Conservation (phyloP, 179 eudicot species). For the Actinidia polygama region DNA sequence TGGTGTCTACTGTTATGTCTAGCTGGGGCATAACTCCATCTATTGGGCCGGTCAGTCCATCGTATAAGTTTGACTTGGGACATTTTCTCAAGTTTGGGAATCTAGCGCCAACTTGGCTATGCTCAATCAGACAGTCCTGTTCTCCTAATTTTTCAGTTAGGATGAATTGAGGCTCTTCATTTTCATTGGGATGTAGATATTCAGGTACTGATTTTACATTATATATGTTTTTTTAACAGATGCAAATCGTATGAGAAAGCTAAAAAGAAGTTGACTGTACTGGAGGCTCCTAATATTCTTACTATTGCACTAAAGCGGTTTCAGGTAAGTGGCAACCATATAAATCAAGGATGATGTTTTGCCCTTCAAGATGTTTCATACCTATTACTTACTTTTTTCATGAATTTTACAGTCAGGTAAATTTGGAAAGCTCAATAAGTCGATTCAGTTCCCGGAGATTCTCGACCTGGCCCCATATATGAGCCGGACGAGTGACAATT, state of each 20-base stretch:
- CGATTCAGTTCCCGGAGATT: conserved; percentile 74
- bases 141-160: not conserved
- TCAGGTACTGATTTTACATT: not conserved
- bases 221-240: conserved; percentile 35
- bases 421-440: conserved; percentile 91
- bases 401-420: conserved; percentile 66
- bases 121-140: not conserved
- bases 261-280: conserved; percentile 73
- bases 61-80: not conserved
- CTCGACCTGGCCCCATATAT: conserved; percentile 78
- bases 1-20: not conserved
- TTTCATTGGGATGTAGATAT: not conserved
- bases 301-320: conserved; percentile 76
- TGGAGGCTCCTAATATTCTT: conserved; percentile 92
- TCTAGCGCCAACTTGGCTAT: not conserved
- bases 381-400: conserved; percentile 19
- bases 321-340: conserved; percentile 63
- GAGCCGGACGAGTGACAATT: conserved; percentile 74
- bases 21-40: not conserved
- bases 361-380: not conserved
- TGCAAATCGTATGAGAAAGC: conserved; percentile 92
- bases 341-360: conserved; percentile 2
- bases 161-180: not conserved
- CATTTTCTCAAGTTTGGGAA: not conserved
- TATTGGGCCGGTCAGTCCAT: not conserved